These are phyloP conservation scores for Ascochyta pisi DNA, from an alignment of 2,329 filamentous ascomycete genomes.

Conservation along the genomic window DNA sequence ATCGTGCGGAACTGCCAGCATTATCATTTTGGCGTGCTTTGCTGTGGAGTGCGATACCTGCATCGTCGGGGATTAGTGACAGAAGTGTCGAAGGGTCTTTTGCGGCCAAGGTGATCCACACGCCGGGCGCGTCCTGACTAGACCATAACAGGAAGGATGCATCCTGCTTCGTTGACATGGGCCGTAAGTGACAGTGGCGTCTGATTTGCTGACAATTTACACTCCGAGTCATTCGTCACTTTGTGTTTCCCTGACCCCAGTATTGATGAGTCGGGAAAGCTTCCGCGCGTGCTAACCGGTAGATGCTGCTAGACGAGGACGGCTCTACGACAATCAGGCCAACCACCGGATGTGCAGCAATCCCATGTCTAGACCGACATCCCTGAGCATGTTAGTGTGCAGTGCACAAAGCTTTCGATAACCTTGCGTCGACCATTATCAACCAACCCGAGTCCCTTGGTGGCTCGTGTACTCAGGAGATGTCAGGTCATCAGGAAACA, in stretches of 20 bases:
- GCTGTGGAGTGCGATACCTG: conserved; percentile 20
- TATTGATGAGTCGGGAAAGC: neutral
- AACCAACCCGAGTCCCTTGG: neutral
- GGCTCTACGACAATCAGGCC: conserved; percentile 2
- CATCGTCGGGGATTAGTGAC: conserved; percentile 19
- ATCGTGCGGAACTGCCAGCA: conserved; percentile 5
- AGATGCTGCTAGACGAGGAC: neutral
- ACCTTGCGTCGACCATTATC: neutral
- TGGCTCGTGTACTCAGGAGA: neutral
- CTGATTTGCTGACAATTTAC: conserved; percentile 8
- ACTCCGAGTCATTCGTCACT: conserved; percentile 3
- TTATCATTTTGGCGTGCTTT: conserved; percentile 11
- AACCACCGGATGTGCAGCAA: conserved; percentile 1
- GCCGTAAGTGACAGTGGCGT: conserved; percentile 12
- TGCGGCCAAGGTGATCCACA: neutral
- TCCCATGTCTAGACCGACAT: neutral
- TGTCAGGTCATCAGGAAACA: neutral
- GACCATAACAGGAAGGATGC: neutral
- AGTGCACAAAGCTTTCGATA: neutral
- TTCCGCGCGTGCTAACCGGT: neutral
- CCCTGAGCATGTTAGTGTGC: neutral
- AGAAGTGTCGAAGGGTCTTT: conserved; percentile 14
- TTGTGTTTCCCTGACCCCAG: neutral
- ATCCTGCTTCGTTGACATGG: neutral
- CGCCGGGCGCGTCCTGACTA: neutral